Base-by-base conservation (phyloP, 352 stramenopile species). In the Globisporangium megalacanthum region DNA sequence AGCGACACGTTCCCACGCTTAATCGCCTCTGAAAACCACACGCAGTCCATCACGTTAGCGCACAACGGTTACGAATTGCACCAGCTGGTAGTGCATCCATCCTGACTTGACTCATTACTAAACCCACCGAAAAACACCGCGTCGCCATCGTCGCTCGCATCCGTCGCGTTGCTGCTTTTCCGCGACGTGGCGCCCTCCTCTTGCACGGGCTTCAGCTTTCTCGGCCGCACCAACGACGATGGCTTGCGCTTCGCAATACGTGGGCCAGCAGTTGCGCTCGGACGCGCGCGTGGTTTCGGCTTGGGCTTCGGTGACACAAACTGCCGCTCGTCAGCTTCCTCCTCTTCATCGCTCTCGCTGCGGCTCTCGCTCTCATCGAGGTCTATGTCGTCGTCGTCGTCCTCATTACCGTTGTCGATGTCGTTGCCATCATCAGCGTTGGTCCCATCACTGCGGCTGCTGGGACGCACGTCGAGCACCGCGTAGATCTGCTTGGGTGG, bases 401-500 rank as follows among this genome's bases (percentile, higher is more conserved):
- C 46, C 3, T 51, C 54, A 3, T 76, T 64, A 4, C 73, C 59
- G 4, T 76, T 66, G 5, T 73, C 59, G 6, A 8, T 62, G 36
- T 57, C 45, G 7, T 48, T 25, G 8, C 37, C 39, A 29, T 6
- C 36, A n/a, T 6, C 36, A n/a, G 17, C 31, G 33, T 53, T 52
- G 31, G 39, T 45, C 11, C 31, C 36, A 1, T 54, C 47, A 31
- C 14, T 45, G 14, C 44, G 19, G 9, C n/a, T 58, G 29, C 48
- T 52, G 13, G n/a, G 5, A 6, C 79, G 83, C 17, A 47, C 65
- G 58, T 88, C 75, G 52, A 82, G 71, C 52, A 89, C 78, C 55
- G 86, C 71, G 65, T 91, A 94, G 29, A 94, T 75, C 17, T 62
- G 54, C 62, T 77, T 87, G 31, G 83, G 83, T 67, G 77, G 79